Percentiles rank a stretch among this genome's conserved stretches.
Evolutionary conservation across 2,329 filamentous ascomycete genomes (phyloP).

Genomic region (Purpureocillium lavendulum): DNA sequence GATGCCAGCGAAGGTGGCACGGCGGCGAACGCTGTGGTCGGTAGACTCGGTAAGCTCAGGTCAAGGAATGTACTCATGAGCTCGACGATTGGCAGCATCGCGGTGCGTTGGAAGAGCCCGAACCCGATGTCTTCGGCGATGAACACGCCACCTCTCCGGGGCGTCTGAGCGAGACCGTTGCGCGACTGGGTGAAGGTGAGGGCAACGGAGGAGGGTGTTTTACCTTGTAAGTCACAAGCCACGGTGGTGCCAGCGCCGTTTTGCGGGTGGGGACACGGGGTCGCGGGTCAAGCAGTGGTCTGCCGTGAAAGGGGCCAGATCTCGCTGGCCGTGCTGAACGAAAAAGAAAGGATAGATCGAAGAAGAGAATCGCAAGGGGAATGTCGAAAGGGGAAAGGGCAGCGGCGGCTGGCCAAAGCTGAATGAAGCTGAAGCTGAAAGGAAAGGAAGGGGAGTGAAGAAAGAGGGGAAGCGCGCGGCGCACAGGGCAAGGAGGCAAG

Average conservation of each 20-base stretch:
- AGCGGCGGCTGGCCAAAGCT: not conserved
- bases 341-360: not conserved
- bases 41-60: conserved; percentile 9
- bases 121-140: too few relatives aligned
- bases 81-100: too few relatives aligned
- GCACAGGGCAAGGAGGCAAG: too few relatives aligned
- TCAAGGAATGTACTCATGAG: too few relatives aligned
- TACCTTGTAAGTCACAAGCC: conserved; percentile 1
- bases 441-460: not conserved
- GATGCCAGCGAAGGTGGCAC: not conserved
- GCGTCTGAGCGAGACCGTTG: too few relatives aligned
- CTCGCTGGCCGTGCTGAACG: not conserved
- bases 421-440: not conserved
- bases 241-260: too few relatives aligned
- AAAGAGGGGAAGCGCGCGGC: too few relatives aligned
- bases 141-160: too few relatives aligned
- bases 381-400: not conserved
- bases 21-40: conserved; percentile 10
- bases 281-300: too few relatives aligned
- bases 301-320: not conserved
- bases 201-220: not conserved
- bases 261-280: conserved; percentile 1
- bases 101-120: too few relatives aligned
- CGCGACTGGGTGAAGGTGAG: not conserved
- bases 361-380: not conserved